These are phyloP conservation scores for Lentinula edodes DNA, from an alignment of 768 basidiomycete species.

Conservation along the genomic window DNA sequence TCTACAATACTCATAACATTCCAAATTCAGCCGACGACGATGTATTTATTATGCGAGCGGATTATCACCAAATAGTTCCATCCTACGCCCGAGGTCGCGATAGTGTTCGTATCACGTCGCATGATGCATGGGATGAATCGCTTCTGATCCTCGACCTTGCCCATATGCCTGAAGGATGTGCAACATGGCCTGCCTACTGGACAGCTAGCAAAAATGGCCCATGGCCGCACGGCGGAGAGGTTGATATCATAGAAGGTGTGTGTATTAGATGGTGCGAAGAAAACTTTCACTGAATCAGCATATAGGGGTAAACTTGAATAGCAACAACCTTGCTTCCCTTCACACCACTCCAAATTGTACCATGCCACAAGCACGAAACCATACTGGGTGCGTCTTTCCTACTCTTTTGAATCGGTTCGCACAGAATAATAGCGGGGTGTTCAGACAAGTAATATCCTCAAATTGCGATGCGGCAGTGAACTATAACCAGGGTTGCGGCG, in stretches of 20 bases:
- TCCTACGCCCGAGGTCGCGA: constrained; percentile 42
- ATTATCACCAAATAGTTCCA: constrained; percentile 31
- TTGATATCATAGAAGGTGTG: constrained; percentile 55
- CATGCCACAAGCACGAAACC: constrained; percentile 33
- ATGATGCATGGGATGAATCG: constrained; percentile 37
- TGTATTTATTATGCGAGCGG: constrained; percentile 56
- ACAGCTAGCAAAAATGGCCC: constrained; percentile 42
- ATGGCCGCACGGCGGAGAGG: constrained; percentile 60
- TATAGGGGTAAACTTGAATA: constrained; percentile 45
- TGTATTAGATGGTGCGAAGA: not conserved
- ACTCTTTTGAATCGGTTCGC: not conserved
- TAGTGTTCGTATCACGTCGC: constrained; percentile 49
- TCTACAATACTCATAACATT: not conserved
- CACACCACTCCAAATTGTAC: constrained; percentile 48
- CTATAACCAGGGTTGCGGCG: constrained; percentile 60
- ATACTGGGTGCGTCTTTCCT: constrained; percentile 39
- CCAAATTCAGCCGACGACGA: constrained; percentile 27
- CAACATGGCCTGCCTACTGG: constrained; percentile 66
- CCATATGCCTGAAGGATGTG: constrained; percentile 59
- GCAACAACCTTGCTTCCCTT: constrained; percentile 43
- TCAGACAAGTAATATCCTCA: constrained; percentile 33
- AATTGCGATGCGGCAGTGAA: constrained; percentile 46
- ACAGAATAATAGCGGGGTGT: not conserved
- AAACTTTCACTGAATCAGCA: not conserved
- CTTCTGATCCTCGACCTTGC: constrained; percentile 44